Evolutionary conservation across 2,329 filamentous ascomycete species (phyloP).

Genomic region (Xylariales sp.): DNA sequence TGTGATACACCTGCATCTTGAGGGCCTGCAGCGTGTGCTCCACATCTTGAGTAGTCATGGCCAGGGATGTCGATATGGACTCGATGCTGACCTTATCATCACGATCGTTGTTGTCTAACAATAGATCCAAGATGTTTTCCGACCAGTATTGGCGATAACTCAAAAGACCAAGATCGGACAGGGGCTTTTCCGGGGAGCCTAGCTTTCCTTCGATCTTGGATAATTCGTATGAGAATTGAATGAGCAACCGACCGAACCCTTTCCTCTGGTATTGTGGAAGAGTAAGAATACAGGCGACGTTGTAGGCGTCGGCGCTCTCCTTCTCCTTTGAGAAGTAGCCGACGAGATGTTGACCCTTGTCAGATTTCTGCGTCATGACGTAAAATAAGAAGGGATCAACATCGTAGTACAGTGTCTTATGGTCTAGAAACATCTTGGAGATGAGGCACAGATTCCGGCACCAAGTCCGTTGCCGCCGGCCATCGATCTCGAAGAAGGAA

Average conservation of each 20-base stretch:
- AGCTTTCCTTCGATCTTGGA: conserved; percentile 93
- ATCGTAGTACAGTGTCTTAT: conserved; percentile 98
- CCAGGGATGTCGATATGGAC: conserved; percentile 69
- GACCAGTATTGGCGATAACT: conserved; percentile 98
- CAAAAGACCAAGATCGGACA: conserved; percentile 87
- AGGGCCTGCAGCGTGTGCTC: conserved; percentile 90
- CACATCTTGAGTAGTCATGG: conserved; percentile 97
- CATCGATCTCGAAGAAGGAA: conserved; percentile 97
- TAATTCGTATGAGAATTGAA: conserved; percentile 96
- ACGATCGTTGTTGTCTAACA: conserved; percentile 67
- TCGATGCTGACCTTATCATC: conserved; percentile 79
- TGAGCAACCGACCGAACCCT: conserved; percentile 86
- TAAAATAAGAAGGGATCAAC: conserved; percentile 99
- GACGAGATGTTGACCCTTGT: conserved; percentile 90
- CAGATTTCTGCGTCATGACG: conserved; percentile 87
- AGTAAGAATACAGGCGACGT: conserved; percentile 95
- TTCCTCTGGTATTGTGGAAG: conserved; percentile 94
- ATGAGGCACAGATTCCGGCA: conserved; percentile 93
- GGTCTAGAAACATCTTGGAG: conserved; percentile 90
- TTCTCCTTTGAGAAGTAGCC: conserved; percentile 99
- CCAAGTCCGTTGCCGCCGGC: conserved; percentile 88
- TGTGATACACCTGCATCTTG: conserved; percentile 93
- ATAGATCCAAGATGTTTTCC: conserved; percentile 82
- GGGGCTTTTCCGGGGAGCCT: conserved; percentile 92
- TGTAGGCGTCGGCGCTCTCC: conserved; percentile 93